Evolutionary conservation across 140 eudicot species (phyloP).

Genomic region (Bidens hawaiensis): DNA sequence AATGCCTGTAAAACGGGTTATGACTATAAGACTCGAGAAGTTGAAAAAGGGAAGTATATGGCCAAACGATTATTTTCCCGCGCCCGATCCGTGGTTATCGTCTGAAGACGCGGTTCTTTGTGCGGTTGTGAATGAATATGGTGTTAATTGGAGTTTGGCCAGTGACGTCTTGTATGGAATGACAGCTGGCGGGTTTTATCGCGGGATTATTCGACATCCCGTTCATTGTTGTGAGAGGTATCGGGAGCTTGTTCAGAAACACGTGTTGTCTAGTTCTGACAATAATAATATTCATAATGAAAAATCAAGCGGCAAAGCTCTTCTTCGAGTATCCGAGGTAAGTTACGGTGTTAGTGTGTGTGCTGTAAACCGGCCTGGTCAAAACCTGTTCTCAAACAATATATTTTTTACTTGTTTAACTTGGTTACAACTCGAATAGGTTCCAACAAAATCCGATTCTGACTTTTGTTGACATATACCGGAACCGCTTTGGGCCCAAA

Average conservation of each 20-base stretch:
- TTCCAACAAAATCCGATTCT: no score
- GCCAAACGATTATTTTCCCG: conserved; percentile 72
- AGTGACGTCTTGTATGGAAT: conserved; percentile 81
- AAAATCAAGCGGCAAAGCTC: conserved; percentile 68
- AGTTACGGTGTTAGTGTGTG: not conserved
- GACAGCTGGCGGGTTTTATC: conserved; percentile 76
- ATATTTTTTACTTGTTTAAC: no score
- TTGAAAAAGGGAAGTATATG: conserved; percentile 66
- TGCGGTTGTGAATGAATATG: conserved; percentile 88
- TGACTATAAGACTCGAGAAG: conserved; percentile 76
- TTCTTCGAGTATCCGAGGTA: conserved; percentile 92
- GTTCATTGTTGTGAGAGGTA: conserved; percentile 94
- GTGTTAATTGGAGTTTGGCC: conserved; percentile 85
- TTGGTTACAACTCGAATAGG: no score
- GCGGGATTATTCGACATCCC: conserved; percentile 88
- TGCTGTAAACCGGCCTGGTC: no score
- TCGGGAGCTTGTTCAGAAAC: conserved; percentile 81
- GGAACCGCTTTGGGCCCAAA: no score
- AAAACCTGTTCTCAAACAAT: no score
- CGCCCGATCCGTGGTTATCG: conserved; percentile 79
- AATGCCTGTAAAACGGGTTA: conserved; percentile 68
- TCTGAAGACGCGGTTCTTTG: conserved; percentile 83
- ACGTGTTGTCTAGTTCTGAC: conserved; percentile 57
- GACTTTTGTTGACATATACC: no score
- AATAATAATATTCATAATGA: conserved; percentile 49